Percentiles rank a stretch among this genome's conserved stretches.
Conservation (phyloP, 441 rosid genomes). For the Gossypium laxum region DNA sequence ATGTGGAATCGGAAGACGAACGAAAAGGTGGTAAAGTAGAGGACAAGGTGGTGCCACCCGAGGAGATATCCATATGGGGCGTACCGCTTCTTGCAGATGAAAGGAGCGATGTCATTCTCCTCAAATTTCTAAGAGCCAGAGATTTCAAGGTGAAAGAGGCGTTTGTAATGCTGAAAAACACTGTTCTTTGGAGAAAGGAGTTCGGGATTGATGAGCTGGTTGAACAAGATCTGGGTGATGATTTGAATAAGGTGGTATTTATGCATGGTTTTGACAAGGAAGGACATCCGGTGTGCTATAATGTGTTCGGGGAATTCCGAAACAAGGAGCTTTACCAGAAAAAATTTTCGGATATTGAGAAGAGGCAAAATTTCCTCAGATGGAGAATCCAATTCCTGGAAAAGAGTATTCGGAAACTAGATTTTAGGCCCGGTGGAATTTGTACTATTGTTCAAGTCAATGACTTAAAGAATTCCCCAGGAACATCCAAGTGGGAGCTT, state of each 20-base stretch:
- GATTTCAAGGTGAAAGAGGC: constrained; percentile 49
- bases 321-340: constrained; percentile 35
- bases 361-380: constrained; percentile 31
- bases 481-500: constrained; percentile 34
- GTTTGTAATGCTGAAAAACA: constrained; percentile 39
- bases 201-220: constrained; percentile 33
- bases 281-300: constrained; percentile 44
- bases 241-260: constrained; percentile 33
- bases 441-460: constrained; percentile 37
- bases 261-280: constrained; percentile 36
- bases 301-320: constrained; percentile 37
- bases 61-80: constrained; percentile 40
- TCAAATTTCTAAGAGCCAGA: constrained; percentile 43
- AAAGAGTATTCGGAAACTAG: constrained; percentile 36
- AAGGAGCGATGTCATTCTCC: constrained; percentile 39
- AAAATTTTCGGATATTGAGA: constrained; percentile 33
- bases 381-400: constrained; percentile 50
- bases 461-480: constrained; percentile 48
- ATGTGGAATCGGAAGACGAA: neutral
- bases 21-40: neutral
- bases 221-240: constrained; percentile 21
- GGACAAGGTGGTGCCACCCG: constrained; percentile 23
- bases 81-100: constrained; percentile 39
- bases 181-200: constrained; percentile 40
- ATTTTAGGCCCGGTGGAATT: constrained; percentile 41